Conservation (phyloP, 208 protist species). For the Trypanosoma melophagium region DNA sequence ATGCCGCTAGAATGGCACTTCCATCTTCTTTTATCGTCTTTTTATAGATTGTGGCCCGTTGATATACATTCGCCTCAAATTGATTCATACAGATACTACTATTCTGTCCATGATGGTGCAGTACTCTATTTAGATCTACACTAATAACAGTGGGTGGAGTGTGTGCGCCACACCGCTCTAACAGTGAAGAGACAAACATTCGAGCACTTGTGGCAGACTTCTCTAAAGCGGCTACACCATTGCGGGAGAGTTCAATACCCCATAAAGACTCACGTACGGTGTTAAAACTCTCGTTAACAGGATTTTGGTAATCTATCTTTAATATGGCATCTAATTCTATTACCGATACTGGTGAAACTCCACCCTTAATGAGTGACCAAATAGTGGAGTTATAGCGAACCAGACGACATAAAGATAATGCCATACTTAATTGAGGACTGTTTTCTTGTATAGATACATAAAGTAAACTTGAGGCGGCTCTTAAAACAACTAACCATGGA, state of each 20-base stretch:
- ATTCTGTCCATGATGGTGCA: slow-evolving; percentile 3
- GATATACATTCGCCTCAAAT: slow-evolving; percentile 11
- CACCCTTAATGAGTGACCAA: slow-evolving; percentile 28
- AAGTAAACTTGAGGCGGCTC: slow-evolving; percentile 25
- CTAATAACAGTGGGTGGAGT: not conserved
- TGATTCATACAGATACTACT: not conserved
- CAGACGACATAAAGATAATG: slow-evolving; percentile 24
- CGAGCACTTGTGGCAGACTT: slow-evolving; percentile 14
- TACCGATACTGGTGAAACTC: slow-evolving; percentile 14
- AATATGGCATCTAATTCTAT: slow-evolving; percentile 20
- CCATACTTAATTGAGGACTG: slow-evolving; percentile 2
- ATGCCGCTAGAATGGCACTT: slow-evolving; percentile 23
- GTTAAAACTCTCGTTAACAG: not conserved
- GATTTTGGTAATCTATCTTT: not conserved
- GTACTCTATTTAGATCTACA: not conserved
- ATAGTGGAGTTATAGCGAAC: slow-evolving; percentile 23
- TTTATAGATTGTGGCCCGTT: slow-evolving; percentile 3
- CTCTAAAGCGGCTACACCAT: slow-evolving; percentile 27
- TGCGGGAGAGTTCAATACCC: slow-evolving; percentile 24
- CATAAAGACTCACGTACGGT: slow-evolving; percentile 7
- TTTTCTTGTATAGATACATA: slow-evolving; percentile 5
- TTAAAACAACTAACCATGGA: slow-evolving; percentile 30
- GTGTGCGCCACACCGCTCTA: not conserved
- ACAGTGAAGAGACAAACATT: not conserved
- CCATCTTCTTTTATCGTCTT: slow-evolving; percentile 21